Conservation (phyloP, 176 grass and related monocot species). For the Lolium rigidum region DNA sequence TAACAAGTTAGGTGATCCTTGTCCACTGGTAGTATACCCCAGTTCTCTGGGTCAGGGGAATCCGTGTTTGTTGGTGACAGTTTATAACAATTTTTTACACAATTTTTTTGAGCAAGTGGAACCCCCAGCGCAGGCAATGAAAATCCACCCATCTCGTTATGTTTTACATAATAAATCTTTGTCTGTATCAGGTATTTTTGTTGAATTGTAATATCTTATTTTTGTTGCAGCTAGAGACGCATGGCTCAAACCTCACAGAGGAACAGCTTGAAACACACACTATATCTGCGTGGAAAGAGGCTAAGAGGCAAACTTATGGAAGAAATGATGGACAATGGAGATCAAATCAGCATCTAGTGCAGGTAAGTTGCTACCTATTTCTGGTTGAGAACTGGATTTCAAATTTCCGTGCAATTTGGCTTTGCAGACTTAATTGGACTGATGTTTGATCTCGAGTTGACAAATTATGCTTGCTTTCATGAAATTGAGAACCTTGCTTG, state of each 20-base stretch:
- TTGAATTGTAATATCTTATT: constrained; percentile 38
- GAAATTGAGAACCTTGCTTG: constrained; percentile 15
- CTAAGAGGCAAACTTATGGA: constrained; percentile 75
- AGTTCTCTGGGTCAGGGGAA: neutral
- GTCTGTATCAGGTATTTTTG: neutral
- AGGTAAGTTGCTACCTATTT: constrained; percentile 58
- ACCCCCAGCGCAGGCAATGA: neutral
- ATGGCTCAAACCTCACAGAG: constrained; percentile 91
- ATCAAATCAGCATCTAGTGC: constrained; percentile 71
- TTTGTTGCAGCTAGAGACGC: constrained; percentile 87
- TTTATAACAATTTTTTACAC: constrained; percentile 11
- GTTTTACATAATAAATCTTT: constrained; percentile 25
- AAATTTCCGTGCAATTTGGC: neutral
- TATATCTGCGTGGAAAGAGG: constrained; percentile 98
- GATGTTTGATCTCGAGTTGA: constrained; percentile 12
- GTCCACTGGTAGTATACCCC: neutral
- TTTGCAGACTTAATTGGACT: neutral
- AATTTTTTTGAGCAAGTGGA: neutral
- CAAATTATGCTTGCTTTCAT: neutral
- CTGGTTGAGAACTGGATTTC: constrained; percentile 1
- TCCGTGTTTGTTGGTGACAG: neutral
- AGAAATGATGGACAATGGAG: constrained; percentile 63
- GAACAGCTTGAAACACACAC: constrained; percentile 97
- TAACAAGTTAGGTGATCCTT: constrained; percentile 4
- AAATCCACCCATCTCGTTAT: neutral